These are phyloP conservation scores for Botryosphaeria dothidea DNA, from an alignment of 2,329 filamentous ascomycete genomes.

Conservation along the genomic window DNA sequence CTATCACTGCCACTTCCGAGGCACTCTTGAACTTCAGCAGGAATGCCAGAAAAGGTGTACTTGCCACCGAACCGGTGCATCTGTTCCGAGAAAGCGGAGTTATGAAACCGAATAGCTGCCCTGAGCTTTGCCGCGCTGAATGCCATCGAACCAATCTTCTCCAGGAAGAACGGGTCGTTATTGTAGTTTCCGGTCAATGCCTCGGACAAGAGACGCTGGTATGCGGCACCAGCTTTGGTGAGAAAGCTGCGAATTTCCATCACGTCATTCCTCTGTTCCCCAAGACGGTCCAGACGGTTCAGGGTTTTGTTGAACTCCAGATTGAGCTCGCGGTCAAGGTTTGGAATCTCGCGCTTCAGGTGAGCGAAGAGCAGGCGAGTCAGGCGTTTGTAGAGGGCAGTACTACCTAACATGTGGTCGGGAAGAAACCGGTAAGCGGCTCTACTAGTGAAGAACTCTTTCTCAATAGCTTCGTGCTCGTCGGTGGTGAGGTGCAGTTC, in stretches of 20 bases:
- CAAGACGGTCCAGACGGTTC: not conserved
- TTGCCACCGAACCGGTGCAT: not conserved
- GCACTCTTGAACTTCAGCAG: not conserved
- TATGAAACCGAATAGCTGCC: not conserved
- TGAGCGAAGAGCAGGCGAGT: constrained; percentile 51
- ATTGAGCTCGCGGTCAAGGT: constrained; percentile 33
- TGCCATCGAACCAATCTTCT: not conserved
- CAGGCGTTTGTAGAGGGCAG: constrained; percentile 49
- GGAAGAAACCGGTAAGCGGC: not conserved
- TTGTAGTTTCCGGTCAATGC: not conserved
- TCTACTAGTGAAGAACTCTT: not conserved
- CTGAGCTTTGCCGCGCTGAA: not conserved
- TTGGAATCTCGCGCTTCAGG: constrained; percentile 37
- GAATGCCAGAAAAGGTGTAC: not conserved
- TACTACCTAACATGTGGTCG: constrained; percentile 46
- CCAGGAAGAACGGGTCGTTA: not conserved
- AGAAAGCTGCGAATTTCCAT: not conserved
- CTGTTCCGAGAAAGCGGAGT: not conserved
- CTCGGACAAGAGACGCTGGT: not conserved
- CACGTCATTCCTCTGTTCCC: not conserved
- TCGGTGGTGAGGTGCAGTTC: not conserved
- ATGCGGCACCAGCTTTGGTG: not conserved
- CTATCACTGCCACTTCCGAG: not conserved
- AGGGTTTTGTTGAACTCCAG: constrained; percentile 21
- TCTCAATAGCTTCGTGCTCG: not conserved